Percentiles rank a stretch among this genome's conserved stretches.
phyloP scores from a whole-genome alignment of 176 grass and related monocot genomes.

The Saccharum spontaneum region DNA sequence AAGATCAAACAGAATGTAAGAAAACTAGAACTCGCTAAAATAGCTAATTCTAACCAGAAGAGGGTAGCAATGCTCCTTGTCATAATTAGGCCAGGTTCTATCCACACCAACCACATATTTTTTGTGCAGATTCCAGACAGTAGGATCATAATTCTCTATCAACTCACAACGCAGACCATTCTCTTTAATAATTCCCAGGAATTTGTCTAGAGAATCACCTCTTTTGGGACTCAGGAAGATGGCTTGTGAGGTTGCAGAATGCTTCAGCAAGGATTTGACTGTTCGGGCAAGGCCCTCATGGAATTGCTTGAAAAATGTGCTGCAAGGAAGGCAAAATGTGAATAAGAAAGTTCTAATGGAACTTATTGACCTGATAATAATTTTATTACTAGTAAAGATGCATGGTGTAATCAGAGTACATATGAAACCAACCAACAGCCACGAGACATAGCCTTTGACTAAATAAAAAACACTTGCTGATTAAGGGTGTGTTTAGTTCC shows the following conservation, averaged over 20 bases:
- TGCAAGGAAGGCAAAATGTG: slow-evolving; percentile 24
- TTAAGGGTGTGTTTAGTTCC: background rate
- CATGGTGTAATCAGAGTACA: background rate
- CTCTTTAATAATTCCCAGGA: slow-evolving; percentile 60
- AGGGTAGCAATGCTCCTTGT: slow-evolving; percentile 80
- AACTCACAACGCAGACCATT: slow-evolving; percentile 61
- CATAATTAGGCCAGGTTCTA: slow-evolving; percentile 80
- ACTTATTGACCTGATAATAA: background rate
- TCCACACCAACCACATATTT: slow-evolving; percentile 50
- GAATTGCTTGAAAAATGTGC: slow-evolving; percentile 93
- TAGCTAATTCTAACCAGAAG: slow-evolving; percentile 60
- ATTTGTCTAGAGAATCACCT: slow-evolving; percentile 88
- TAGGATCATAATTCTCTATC: slow-evolving; percentile 77
- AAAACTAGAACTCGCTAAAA: background rate
- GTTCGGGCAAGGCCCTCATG: slow-evolving; percentile 54
- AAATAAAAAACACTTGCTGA: background rate
- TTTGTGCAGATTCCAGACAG: slow-evolving; percentile 70
- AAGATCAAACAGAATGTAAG: slow-evolving; percentile 24
- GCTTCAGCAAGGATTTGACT: slow-evolving; percentile 64
- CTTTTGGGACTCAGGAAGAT: slow-evolving; percentile 85
- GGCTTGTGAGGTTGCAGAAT: slow-evolving; percentile 59
- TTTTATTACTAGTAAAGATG: slow-evolving; percentile 21
- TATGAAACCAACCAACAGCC: background rate
- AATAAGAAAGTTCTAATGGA: background rate
- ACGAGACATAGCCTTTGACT: background rate